Conservation (phyloP, 1,284 basidiomycete species). For the Ustilago bromivora region DNA sequence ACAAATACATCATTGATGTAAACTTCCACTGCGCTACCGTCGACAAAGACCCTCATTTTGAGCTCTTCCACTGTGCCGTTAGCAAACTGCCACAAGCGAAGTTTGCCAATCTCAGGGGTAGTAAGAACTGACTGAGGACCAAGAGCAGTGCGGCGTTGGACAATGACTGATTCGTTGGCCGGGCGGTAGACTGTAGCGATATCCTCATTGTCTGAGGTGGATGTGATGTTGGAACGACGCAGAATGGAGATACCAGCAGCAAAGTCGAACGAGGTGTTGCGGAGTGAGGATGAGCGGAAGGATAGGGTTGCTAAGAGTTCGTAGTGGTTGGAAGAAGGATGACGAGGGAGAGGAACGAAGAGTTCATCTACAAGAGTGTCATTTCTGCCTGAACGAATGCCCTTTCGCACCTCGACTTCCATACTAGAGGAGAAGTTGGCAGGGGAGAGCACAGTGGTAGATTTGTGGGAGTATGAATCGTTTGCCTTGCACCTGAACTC, state of each 20-base stretch:
- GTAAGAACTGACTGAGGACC: conserved; percentile 10
- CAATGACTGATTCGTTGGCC: conserved; percentile 29
- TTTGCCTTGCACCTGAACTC: conserved; percentile 20
- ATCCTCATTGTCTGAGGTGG: conserved; percentile 16
- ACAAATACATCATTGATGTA: conserved; percentile 47
- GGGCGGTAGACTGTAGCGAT: conserved; percentile 36
- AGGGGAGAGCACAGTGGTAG: neutral
- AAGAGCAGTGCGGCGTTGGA: conserved; percentile 38
- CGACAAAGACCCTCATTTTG: conserved; percentile 38
- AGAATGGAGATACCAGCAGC: conserved; percentile 37
- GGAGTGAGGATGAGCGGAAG: conserved; percentile 27
- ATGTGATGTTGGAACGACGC: conserved; percentile 10
- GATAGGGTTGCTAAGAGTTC: conserved; percentile 28
- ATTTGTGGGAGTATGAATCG: conserved; percentile 11
- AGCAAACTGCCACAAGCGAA: conserved; percentile 33
- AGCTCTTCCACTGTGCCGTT: conserved; percentile 10
- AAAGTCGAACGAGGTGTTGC: conserved; percentile 20
- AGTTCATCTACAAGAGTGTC: conserved; percentile 18
- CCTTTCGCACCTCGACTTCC: conserved; percentile 10
- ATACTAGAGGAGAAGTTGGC: conserved; percentile 4
- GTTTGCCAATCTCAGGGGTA: conserved; percentile 25
- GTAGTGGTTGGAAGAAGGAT: conserved; percentile 22
- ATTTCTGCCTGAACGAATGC: conserved; percentile 13
- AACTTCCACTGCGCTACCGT: conserved; percentile 41
- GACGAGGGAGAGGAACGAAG: conserved; percentile 24